These are phyloP conservation scores for Litchi chinensis DNA, from an alignment of 345 rosid species.

Conservation along the genomic window DNA sequence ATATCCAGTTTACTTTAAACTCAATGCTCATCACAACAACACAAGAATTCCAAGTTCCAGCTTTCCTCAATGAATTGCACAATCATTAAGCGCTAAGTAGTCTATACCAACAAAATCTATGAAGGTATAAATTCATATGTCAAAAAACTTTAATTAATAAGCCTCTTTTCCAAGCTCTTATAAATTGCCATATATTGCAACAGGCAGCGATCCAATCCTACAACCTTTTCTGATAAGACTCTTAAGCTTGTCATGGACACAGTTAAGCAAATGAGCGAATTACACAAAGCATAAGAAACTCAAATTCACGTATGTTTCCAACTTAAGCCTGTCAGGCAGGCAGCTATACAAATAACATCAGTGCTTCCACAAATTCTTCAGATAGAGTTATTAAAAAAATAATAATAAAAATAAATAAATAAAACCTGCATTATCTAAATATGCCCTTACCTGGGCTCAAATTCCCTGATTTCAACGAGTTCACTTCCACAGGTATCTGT, in stretches of 20 bases:
- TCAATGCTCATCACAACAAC: neutral
- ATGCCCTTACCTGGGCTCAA: conserved; percentile 83
- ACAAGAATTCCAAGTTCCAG: neutral
- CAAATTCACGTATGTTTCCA: neutral
- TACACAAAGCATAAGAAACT: neutral
- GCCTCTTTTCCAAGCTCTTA: neutral
- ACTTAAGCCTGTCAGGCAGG: conserved; percentile 1
- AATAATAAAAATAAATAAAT: neutral
- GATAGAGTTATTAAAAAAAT: neutral
- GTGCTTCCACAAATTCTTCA: neutral
- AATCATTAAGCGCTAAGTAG: neutral
- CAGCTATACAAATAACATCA: neutral
- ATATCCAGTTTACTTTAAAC: conserved; percentile 3
- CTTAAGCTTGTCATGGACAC: conserved; percentile 3
- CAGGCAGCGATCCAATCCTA: neutral
- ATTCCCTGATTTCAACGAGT: conserved; percentile 86
- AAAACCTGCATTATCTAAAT: neutral
- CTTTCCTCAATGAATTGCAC: neutral
- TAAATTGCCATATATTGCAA: neutral
- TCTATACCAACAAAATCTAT: neutral
- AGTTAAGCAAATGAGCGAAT: neutral
- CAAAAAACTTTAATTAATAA: neutral
- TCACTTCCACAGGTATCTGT: conserved; percentile 88
- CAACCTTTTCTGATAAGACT: neutral
- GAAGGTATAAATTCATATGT: neutral